Conservation (phyloP, 495 filamentous ascomycete species). For the Penicillium lagena region DNA sequence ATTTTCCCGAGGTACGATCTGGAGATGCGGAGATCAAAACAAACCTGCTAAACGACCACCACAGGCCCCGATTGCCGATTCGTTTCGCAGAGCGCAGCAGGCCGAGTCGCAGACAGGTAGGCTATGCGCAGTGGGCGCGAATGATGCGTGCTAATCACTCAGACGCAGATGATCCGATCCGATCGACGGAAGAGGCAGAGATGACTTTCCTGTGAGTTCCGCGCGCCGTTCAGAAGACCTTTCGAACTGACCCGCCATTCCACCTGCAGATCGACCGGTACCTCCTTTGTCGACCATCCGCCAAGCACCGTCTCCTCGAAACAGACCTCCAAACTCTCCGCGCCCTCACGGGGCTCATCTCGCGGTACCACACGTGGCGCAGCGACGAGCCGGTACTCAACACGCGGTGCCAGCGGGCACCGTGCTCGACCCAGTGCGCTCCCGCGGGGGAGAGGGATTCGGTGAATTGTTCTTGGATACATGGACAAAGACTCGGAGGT, state of each 20-base stretch:
- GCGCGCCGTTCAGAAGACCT: not conserved
- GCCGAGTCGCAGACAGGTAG: conserved; percentile 42
- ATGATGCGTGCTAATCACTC: conserved; percentile 6
- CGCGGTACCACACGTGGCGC: conserved; percentile 10
- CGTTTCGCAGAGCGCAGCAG: conserved; percentile 63
- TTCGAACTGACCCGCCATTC: conserved; percentile 11
- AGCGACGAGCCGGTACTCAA: not conserved
- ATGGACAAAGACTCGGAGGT: too few species aligned
- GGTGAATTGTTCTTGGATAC: conserved; percentile 9
- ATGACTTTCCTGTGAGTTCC: conserved; percentile 78
- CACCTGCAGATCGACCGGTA: conserved; percentile 74
- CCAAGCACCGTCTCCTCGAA: conserved; percentile 56
- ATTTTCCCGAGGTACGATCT: conserved; percentile 78
- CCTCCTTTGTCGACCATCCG: conserved; percentile 87
- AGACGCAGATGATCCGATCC: conserved; percentile 29
- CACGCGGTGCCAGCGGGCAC: conserved; percentile 17
- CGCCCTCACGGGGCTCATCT: conserved; percentile 23
- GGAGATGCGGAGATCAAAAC: not conserved
- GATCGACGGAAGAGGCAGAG: conserved; percentile 50
- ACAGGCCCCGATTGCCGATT: conserved; percentile 61
- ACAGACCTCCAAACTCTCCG: conserved; percentile 55
- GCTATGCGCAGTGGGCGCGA: too few species aligned
- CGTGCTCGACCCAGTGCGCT: conserved; percentile 35
- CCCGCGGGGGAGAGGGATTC: conserved; percentile 33
- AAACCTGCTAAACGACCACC: not conserved